phyloP scores from a whole-genome alignment of 495 filamentous ascomycete species.

The Hypoxylon cercidicola region DNA sequence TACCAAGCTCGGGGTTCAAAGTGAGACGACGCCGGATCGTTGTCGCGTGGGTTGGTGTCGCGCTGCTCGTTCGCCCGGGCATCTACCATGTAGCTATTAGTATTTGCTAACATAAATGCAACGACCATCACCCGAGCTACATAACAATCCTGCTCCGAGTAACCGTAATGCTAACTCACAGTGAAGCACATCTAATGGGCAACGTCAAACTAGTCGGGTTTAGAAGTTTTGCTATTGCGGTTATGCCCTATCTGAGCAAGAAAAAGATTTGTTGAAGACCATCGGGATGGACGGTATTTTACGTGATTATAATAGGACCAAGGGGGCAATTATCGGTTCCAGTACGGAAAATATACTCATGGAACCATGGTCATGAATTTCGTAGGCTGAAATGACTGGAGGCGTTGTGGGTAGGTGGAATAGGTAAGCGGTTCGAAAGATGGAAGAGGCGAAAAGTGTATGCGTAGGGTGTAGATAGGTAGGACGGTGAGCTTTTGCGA shows the following conservation, averaged over 20 bases:
- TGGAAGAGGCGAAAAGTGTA: not conserved
- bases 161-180: slow-evolving; percentile 22
- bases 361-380: slow-evolving; percentile 10
- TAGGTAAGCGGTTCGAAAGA: slow-evolving; percentile 11
- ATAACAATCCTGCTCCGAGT: slow-evolving; percentile 1
- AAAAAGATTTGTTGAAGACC: slow-evolving; percentile 17
- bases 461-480: not conserved
- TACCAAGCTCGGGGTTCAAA: slow-evolving; percentile 38
- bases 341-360: slow-evolving; percentile 6
- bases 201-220: not conserved
- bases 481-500: slow-evolving; percentile 18
- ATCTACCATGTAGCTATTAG: slow-evolving; percentile 30
- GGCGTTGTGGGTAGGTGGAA: not conserved
- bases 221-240: slow-evolving; percentile 1
- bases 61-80: slow-evolving; percentile 25
- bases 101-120: not conserved
- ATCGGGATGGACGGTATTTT: slow-evolving; percentile 18
- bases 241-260: slow-evolving; percentile 25
- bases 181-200: slow-evolving; percentile 27
- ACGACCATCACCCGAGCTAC: not conserved
- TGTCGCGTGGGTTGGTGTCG: slow-evolving; percentile 20
- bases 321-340: slow-evolving; percentile 11
- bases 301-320: slow-evolving; percentile 6
- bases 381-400: not conserved
- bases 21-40: slow-evolving; percentile 40